Evolutionary conservation across 176 grass and related monocot species (phyloP), one percentile per base, ranked within the genome.

Genomic region (Zea mays): DNA sequence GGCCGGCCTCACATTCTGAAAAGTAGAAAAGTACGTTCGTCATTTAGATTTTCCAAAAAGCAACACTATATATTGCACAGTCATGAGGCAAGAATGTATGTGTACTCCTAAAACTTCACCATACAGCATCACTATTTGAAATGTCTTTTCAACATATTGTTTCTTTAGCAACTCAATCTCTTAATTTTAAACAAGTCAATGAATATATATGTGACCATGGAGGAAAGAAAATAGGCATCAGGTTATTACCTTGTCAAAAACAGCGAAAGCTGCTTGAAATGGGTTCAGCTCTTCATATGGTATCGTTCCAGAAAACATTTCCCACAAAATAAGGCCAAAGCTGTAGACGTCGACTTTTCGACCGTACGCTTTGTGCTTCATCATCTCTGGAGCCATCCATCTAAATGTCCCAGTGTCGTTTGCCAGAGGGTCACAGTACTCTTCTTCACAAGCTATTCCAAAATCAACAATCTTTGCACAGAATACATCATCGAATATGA

Each of bases 301-400:
- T 39, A 95, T 79, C 27, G 78, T 70, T 9, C 96, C 96, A 2
- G 90, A 85, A 80, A 93, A 70, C 96, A 99, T 99, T 55, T 99
- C 96, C 92, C 96, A 99, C 21, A 99, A 68, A 73, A 99, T 85
- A 16, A 99, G 85, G 11, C 96, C 92, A 45, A 99, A 99, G 80
- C 96, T 96, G 64, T 96, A 99, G 11, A 99, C 96, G 79, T 99
- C 96, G 19, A 96, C 90, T 77, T 96, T 99, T 46, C 88, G 84
- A 47, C 90, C 74, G 72, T 96, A 99, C 2, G 74, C 51, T 37
- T 90, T 91, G 68, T 83, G 92, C 81, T 88, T 86, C 63, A 99
- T 92, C 87, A 93, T 93, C 79, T 99, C 96, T 7, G 96, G 96
- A 10, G 96, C 96, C 96, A 99, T 99, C 96, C 96, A 99, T 49